Percentiles rank a stretch among this genome's conserved stretches.
Conservation (phyloP, 805 yeast genomes). For the Blastobotrys muscicola region DNA sequence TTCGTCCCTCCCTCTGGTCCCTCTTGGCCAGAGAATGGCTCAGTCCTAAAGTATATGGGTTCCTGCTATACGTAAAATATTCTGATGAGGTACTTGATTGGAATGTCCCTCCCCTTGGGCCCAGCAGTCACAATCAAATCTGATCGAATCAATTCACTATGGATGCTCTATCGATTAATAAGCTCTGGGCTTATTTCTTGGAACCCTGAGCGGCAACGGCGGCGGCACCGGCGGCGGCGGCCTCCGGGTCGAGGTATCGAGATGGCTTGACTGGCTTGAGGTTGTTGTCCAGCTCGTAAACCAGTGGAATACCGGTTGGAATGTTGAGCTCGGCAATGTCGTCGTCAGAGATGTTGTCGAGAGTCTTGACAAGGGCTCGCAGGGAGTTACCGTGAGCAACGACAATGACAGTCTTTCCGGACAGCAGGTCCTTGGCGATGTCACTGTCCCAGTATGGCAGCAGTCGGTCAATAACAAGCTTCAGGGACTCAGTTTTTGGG, state of each 20-base stretch:
- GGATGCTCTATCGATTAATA: too few relatives aligned
- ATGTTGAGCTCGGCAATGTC: conserved; percentile 92
- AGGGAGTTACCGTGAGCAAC: conserved; percentile 99
- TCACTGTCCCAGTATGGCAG: conserved; percentile 95
- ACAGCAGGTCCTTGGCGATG: conserved; percentile 74
- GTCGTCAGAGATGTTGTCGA: conserved; percentile 84
- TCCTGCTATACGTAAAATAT: too few relatives aligned
- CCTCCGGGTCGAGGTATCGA: conserved; percentile 97
- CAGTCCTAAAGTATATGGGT: too few relatives aligned
- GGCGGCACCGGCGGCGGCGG: conserved; percentile 99
- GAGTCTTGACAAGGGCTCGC: conserved; percentile 92
- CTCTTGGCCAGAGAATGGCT: too few relatives aligned
- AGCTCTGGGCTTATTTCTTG: conserved; percentile 39
- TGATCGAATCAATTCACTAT: too few relatives aligned
- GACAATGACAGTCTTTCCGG: conserved; percentile 81
- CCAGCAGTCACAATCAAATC: too few relatives aligned
- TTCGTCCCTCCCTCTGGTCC: too few relatives aligned
- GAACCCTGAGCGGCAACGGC: conserved; percentile 97
- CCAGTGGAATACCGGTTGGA: conserved; percentile 98
- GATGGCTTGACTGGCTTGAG: conserved; percentile 87
- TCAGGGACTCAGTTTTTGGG: conserved; percentile 91
- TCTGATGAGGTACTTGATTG: too few relatives aligned
- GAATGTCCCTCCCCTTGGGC: too few relatives aligned
- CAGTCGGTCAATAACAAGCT: conserved; percentile 90
- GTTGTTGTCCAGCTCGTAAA: conserved; percentile 81